These are phyloP conservation scores for Aspergillus unguis DNA, from an alignment of 2,329 filamentous ascomycete genomes.

Conservation along the genomic window DNA sequence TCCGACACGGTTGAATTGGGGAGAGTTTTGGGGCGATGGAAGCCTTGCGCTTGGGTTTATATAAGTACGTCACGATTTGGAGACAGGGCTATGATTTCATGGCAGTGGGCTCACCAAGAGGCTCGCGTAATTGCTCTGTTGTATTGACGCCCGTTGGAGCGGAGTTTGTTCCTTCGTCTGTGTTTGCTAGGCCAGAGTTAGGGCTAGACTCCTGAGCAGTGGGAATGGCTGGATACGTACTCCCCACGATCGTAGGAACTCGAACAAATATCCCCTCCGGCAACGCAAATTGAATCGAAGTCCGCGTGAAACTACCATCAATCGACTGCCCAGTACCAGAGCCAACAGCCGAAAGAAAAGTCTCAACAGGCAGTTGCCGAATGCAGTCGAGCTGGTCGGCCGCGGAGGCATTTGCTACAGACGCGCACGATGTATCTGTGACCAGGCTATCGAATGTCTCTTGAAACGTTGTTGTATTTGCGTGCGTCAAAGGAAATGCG, in stretches of 20 bases:
- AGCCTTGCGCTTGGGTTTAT: background rate
- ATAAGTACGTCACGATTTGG: background rate
- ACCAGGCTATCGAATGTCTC: background rate
- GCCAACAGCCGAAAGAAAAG: background rate
- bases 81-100: background rate
- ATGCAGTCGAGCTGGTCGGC: background rate
- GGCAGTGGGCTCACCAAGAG: background rate
- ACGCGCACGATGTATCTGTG: background rate
- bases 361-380: background rate
- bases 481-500: background rate
- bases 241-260: conserved; percentile 1
- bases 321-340: background rate
- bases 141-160: background rate
- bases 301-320: background rate
- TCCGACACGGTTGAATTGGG: conserved; percentile 1
- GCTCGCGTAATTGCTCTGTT: background rate
- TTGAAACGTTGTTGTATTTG: background rate
- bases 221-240: background rate
- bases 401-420: background rate
- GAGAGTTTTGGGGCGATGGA: background rate
- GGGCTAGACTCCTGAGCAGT: background rate
- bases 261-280: background rate
- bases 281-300: background rate
- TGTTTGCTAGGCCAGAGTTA: background rate
- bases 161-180: background rate